Conservation (phyloP, 257 asterid species). For the Lithospermum erythrorhizon region DNA sequence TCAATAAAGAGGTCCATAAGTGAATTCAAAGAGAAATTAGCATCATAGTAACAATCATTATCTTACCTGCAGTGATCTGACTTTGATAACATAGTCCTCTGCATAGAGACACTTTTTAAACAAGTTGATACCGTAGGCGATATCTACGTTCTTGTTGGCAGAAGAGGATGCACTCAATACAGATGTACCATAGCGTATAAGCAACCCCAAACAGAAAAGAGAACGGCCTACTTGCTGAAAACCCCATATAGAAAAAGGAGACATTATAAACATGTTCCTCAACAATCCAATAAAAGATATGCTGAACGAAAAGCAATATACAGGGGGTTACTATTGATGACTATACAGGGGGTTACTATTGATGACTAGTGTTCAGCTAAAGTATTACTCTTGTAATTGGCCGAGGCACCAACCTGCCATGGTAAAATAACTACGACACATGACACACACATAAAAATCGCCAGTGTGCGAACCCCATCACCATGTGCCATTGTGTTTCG, state of each 20-base stretch:
- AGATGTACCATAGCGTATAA: constrained; percentile 82
- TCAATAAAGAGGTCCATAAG: constrained; percentile 9
- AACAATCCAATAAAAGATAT: neutral
- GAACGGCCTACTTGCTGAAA: constrained; percentile 94
- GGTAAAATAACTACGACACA: neutral
- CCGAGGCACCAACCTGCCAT: neutral
- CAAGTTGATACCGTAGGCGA: constrained; percentile 50
- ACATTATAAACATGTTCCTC: constrained; percentile 3
- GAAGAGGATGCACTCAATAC: constrained; percentile 44
- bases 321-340: neutral
- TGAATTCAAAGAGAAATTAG: constrained; percentile 6
- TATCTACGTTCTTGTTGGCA: constrained; percentile 46
- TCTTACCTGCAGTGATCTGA: constrained; percentile 79
- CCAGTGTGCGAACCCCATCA: neutral
- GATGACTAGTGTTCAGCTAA: no score
- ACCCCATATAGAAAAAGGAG: constrained; percentile 9
- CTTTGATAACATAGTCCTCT: constrained; percentile 75
- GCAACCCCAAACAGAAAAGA: constrained; percentile 94
- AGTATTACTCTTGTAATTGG: neutral
- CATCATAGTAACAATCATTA: constrained; percentile 1
- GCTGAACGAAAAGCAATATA: neutral
- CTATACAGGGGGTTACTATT: neutral
- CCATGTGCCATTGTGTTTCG: neutral
- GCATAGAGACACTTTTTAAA: constrained; percentile 85
- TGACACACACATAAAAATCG: neutral